phyloP scores from a whole-genome alignment of 306 rosid genomes.

The Phaseolus lunatus region DNA sequence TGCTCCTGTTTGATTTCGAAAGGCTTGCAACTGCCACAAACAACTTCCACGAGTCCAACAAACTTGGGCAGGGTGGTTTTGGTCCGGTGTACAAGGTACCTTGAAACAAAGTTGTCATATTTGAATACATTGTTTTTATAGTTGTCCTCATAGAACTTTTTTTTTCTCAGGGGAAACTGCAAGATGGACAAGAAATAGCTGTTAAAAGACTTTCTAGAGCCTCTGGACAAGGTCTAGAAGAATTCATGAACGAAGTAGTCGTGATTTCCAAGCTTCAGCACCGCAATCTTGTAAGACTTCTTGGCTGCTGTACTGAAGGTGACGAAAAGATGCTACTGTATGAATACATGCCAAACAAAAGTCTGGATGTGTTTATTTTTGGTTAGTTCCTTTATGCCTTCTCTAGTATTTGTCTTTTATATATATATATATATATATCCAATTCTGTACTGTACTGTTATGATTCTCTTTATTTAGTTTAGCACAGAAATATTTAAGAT shows the following conservation, averaged over 20 bases:
- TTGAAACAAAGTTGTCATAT: neutral
- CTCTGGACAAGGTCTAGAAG: conserved; percentile 48
- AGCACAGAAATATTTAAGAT: neutral
- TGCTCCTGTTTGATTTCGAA: conserved; percentile 17
- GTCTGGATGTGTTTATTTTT: conserved; percentile 39
- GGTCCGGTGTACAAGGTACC: conserved; percentile 42
- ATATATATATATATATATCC: no score
- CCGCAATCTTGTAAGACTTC: conserved; percentile 47
- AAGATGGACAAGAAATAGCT: conserved; percentile 43
- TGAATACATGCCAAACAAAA: conserved; percentile 42
- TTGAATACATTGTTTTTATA: neutral
- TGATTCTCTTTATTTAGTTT: neutral
- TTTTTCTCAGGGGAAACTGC: conserved; percentile 32
- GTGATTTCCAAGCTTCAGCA: conserved; percentile 50
- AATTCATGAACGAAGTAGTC: conserved; percentile 47
- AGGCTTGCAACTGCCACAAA: conserved; percentile 26
- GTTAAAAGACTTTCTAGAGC: conserved; percentile 50
- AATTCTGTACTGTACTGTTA: neutral
- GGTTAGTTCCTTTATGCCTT: conserved; percentile 27
- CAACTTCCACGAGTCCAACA: conserved; percentile 26
- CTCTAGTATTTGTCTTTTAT: no score
- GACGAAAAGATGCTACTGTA: conserved; percentile 35
- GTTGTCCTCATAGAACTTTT: neutral
- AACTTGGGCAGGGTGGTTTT: conserved; percentile 46
- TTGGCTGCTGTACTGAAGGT: conserved; percentile 42